A percentile compares a stretch with the other conserved stretches of the same genome.
Conservation (phyloP, 2,329 filamentous ascomycete species). For the Corinectria fuckeliana region DNA sequence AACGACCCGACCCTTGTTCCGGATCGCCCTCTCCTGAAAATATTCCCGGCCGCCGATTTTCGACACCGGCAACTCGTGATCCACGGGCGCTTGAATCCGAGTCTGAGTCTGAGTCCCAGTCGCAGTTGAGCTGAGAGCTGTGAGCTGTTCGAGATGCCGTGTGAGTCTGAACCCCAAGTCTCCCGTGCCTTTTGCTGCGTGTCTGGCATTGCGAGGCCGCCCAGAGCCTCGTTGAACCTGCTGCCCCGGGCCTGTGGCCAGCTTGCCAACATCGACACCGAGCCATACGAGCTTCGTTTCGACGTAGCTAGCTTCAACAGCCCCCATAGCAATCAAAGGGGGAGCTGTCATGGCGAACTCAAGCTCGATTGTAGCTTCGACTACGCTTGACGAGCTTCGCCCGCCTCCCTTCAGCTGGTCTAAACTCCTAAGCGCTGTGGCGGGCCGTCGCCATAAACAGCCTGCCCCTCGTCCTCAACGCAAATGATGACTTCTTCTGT, state of each 20-base stretch:
- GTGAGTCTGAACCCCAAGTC: conserved; percentile 39
- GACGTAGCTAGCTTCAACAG: conserved; percentile 11
- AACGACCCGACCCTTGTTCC: conserved; percentile 14
- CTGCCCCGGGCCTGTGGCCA: conserved; percentile 10
- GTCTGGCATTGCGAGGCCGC: background rate
- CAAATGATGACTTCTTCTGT: background rate
- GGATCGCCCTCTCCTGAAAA: conserved; percentile 15
- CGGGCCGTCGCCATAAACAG: conserved; percentile 8
- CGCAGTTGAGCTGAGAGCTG: conserved; percentile 24
- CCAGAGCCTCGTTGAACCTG: background rate
- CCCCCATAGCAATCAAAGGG: conserved; percentile 3
- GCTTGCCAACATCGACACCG: conserved; percentile 14
- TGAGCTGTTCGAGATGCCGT: conserved; percentile 46
- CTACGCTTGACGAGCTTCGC: conserved; percentile 14
- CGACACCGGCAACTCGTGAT: conserved; percentile 26
- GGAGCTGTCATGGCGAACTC: conserved; percentile 10
- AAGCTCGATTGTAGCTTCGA: conserved; percentile 33
- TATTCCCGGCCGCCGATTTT: conserved; percentile 23
- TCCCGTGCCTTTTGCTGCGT: background rate
- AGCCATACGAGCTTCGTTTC: conserved; percentile 15
- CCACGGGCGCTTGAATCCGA: conserved; percentile 28
- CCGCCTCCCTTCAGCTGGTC: background rate
- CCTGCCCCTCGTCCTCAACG: conserved; percentile 8
- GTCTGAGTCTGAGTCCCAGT: background rate
- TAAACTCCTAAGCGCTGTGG: conserved; percentile 7